Evolutionary conservation across 1,284 basidiomycete genomes (phyloP).

Genomic region (Coniophora puteana): DNA sequence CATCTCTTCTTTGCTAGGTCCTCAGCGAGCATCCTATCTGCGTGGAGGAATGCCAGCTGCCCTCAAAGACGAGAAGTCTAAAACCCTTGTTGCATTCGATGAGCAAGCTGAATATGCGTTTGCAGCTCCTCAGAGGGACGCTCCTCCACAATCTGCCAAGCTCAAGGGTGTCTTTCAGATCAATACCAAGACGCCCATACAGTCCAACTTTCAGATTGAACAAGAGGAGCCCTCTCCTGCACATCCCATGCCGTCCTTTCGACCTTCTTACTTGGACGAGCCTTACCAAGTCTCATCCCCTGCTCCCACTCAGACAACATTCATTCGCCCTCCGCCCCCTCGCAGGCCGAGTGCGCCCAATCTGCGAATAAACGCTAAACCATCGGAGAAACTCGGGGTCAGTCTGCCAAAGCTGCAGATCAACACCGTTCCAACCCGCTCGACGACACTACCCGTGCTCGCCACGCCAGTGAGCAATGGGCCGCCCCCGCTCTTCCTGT

Average conservation of each 20-base stretch:
- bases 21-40: slow-evolving; percentile 58
- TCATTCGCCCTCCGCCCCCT: slow-evolving; percentile 50
- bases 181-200: slow-evolving; percentile 52
- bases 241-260: slow-evolving; percentile 37
- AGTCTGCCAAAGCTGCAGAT: slow-evolving; percentile 54
- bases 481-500: slow-evolving; percentile 32
- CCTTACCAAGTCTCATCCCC: slow-evolving; percentile 58
- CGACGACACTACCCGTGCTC: slow-evolving; percentile 55
- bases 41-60: slow-evolving; percentile 64
- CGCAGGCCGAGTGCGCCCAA: slow-evolving; percentile 61
- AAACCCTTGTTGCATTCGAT: no score
- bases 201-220: slow-evolving; percentile 50
- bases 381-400: slow-evolving; percentile 46
- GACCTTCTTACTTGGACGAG: slow-evolving; percentile 32
- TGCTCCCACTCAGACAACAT: slow-evolving; percentile 58
- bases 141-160: slow-evolving; percentile 29
- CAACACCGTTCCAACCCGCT: slow-evolving; percentile 50
- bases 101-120: slow-evolving; percentile 36
- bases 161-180: slow-evolving; percentile 59
- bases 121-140: no score
- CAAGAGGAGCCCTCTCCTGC: slow-evolving; percentile 32
- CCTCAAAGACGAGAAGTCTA: slow-evolving; percentile 41
- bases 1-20: slow-evolving; percentile 48
- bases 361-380: slow-evolving; percentile 52
- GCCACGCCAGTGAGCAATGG: slow-evolving; percentile 27